Evolutionary conservation across 1,284 basidiomycete species (phyloP), one percentile per base, ranked within the genome.

Genomic region (Grifola frondosa): DNA sequence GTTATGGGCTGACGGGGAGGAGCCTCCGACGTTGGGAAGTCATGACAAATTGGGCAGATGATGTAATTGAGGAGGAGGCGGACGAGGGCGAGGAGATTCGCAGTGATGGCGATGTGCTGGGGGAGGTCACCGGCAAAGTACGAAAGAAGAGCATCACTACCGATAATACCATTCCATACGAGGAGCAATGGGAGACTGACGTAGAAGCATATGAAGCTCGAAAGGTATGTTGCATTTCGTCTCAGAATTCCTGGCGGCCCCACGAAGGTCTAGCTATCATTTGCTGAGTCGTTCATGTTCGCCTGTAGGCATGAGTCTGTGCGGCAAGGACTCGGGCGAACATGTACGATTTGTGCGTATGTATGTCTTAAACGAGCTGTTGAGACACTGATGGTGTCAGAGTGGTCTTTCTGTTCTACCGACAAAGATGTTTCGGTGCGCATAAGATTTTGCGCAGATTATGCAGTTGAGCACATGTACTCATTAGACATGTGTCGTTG

Each of bases 141-240:
- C 48, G 58, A 9, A 54, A 56, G 21, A 48, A 56, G 25, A 58
- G 42, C 12, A 60, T 53, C n/a, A 56, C 63, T 15, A 55, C 60
- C 17, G 44, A 56, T 16, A 58, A 55, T 5, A 66, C 70, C 15
- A 64, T 83, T 4, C 80, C 85, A 0, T 79, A 79, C 46, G 90
- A 93, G 60, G 74, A 80, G 28, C 72, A 79, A 48, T 96, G 91
- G 91, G 85, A 91, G 66, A 75, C 83, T 13, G 88, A 93, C 59
- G 31, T 69, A 10, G 67, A 70, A 25, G 61, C 64, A 2, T 75
- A 73, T 49, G 61, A 68, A 43, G 61, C 70, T 31, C 67, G 69
- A 24, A 68, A 70, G 60, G 84, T 84, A 57, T 54, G 80, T 68
- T 20, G 8, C 24, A 16, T 26, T 30, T 26, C 36, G 12, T 43